phyloP scores from a whole-genome alignment of 148 eudicot genomes.

The Chenopodium berlandieri region DNA sequence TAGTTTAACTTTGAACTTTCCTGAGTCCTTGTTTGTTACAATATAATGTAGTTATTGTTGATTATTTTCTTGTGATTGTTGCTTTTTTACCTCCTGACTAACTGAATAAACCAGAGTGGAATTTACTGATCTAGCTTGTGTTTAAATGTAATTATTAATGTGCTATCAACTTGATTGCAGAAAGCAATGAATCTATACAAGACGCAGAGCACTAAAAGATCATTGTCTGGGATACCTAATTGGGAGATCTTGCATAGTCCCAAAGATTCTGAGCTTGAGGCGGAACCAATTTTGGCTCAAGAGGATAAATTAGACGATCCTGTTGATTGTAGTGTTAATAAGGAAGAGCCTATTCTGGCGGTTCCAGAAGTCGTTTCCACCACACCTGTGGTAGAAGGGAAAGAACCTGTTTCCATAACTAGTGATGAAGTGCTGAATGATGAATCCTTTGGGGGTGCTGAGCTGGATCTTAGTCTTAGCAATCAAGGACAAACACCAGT shows the following conservation, averaged over 20 bases:
- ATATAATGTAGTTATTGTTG: not conserved
- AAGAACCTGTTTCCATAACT: not conserved
- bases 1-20: not conserved
- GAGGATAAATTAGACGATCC: conserved; percentile 5
- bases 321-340: conserved; percentile 5
- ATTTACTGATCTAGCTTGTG: no score
- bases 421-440: not conserved
- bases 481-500: conserved; percentile 13
- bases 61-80: not conserved
- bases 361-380: conserved; percentile 9
- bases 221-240: not conserved
- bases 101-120: not conserved
- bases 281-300: not conserved
- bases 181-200: conserved; percentile 45
- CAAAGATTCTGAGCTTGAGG: conserved; percentile 15
- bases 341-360: conserved; percentile 12
- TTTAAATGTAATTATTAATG: not conserved
- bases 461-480: conserved; percentile 1
- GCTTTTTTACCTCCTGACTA: not conserved
- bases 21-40: not conserved
- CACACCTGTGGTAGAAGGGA: conserved; percentile 5
- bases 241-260: conserved; percentile 10
- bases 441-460: conserved; percentile 4
- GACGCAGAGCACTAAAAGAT: conserved; percentile 29
- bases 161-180: conserved; percentile 24